A percentile compares a stretch with the other conserved stretches of the same genome.
Conservation (phyloP, 2,329 filamentous ascomycete species). For the Lasiodiplodia sp. region DNA sequence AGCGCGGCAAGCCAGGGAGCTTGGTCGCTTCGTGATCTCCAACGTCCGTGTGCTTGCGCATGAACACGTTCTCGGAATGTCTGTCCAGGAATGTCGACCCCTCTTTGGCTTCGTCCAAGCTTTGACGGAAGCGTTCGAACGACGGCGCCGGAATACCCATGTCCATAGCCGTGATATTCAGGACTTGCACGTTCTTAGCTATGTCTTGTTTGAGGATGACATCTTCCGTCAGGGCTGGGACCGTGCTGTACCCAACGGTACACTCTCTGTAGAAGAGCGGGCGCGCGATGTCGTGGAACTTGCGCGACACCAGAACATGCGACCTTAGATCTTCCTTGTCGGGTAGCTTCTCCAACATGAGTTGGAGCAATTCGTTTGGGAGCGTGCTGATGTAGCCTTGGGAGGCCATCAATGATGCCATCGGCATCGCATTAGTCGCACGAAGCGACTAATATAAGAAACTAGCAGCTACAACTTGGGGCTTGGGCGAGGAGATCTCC, state of each 20-base stretch:
- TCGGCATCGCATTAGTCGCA: too few species aligned
- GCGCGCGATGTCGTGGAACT: background rate
- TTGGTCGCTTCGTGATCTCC: conserved; percentile 29
- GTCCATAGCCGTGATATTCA: background rate
- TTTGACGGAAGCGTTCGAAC: background rate
- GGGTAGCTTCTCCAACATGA: too few species aligned
- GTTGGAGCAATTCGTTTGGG: too few species aligned
- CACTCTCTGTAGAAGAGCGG: background rate
- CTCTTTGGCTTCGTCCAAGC: background rate
- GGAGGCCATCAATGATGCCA: too few species aligned
- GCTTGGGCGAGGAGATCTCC: conserved; percentile 55
- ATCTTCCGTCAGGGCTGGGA: background rate
- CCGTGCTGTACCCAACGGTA: background rate
- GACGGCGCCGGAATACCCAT: background rate
- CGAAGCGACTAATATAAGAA: too few species aligned
- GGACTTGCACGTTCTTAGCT: background rate
- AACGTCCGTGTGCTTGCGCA: conserved; percentile 3
- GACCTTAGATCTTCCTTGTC: too few species aligned
- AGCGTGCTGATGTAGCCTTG: too few species aligned
- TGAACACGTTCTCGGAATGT: background rate
- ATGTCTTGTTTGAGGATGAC: background rate
- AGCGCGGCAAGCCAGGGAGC: conserved; percentile 17
- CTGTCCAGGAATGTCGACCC: background rate
- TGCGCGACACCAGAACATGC: background rate
- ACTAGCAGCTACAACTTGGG: conserved; percentile 56